A percentile compares a stretch with the other conserved stretches of the same genome.
Conservation (phyloP, 306 rosid species). For the Dryas octopetala region DNA sequence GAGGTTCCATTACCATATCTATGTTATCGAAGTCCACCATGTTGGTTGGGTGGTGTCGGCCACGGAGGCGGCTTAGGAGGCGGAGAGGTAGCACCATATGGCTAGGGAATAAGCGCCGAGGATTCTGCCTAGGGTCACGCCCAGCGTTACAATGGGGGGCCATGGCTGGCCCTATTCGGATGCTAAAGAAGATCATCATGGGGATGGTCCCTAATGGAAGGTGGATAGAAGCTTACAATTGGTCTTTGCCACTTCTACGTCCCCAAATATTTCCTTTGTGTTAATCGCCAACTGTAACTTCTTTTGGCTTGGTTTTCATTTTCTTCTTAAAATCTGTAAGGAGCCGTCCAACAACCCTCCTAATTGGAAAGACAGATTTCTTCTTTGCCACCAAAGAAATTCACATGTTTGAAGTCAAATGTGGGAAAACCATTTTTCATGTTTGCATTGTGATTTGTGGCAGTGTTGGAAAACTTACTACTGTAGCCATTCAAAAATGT, state of each 20-base stretch:
- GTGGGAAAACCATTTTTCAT: no score
- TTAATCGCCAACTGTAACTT: slow-evolving; percentile 31
- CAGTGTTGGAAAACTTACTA: no score
- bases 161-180: slow-evolving; percentile 56
- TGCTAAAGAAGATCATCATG: slow-evolving; percentile 70
- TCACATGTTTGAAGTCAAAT: slow-evolving; percentile 1
- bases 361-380: not conserved
- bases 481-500: no score
- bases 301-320: slow-evolving; percentile 14
- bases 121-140: slow-evolving; percentile 63
- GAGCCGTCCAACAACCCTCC: not conserved
- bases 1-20: slow-evolving; percentile 46
- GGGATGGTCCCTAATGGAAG: slow-evolving; percentile 62
- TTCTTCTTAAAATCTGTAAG: slow-evolving; percentile 15
- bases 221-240: slow-evolving; percentile 63
- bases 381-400: not conserved
- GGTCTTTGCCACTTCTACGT: slow-evolving; percentile 73
- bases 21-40: slow-evolving; percentile 53
- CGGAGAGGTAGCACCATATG: slow-evolving; percentile 61
- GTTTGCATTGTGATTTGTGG: not conserved
- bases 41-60: slow-evolving; percentile 58
- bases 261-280: slow-evolving; percentile 85
- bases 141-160: slow-evolving; percentile 68
- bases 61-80: slow-evolving; percentile 50
- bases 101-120: slow-evolving; percentile 71